A percentile compares a stretch with the other conserved stretches of the same genome.
These are phyloP conservation scores for Candida gigantensis DNA, from an alignment of 1,139 yeast species.

Conservation along the genomic window DNA sequence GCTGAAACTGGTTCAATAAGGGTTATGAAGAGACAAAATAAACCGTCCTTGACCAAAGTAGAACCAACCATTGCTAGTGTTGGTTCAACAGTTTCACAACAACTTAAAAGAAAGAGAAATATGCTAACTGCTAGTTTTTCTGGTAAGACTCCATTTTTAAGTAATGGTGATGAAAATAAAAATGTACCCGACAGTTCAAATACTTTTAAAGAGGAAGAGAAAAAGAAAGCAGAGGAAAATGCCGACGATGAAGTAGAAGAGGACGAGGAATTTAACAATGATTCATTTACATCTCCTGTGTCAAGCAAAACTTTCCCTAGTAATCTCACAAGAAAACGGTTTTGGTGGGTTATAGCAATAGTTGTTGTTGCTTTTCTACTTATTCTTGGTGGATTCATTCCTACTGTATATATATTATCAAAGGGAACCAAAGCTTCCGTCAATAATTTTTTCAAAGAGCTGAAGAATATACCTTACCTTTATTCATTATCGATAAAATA, in stretches of 20 bases:
- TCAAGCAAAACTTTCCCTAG: neutral
- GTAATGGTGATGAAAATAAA: no score
- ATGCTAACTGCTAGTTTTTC: neutral
- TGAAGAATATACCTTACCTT: slow-evolving; percentile 11
- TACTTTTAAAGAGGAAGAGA: slow-evolving; percentile 2
- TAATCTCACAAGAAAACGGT: neutral
- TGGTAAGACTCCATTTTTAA: no score
- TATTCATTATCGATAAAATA: slow-evolving; percentile 12
- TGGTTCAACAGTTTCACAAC: neutral
- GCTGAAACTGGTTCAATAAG: slow-evolving; percentile 8
- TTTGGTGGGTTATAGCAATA: slow-evolving; percentile 1
- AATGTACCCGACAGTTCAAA: no score
- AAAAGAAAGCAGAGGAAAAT: neutral
- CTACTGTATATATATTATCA: slow-evolving; percentile 22
- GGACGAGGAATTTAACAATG: neutral
- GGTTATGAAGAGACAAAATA: neutral
- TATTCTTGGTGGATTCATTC: slow-evolving; percentile 23
- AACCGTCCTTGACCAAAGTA: neutral
- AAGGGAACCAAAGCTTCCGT: slow-evolving; percentile 24
- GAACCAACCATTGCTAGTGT: neutral
- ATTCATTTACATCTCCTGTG: slow-evolving; percentile 4
- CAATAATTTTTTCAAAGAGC: slow-evolving; percentile 18
- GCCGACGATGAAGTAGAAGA: neutral
- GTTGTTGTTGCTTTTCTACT: slow-evolving; percentile 17
- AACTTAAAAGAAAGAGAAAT: no score